phyloP scores from a whole-genome alignment of 176 grass and related monocot species.

The Oryza longistaminata region DNA sequence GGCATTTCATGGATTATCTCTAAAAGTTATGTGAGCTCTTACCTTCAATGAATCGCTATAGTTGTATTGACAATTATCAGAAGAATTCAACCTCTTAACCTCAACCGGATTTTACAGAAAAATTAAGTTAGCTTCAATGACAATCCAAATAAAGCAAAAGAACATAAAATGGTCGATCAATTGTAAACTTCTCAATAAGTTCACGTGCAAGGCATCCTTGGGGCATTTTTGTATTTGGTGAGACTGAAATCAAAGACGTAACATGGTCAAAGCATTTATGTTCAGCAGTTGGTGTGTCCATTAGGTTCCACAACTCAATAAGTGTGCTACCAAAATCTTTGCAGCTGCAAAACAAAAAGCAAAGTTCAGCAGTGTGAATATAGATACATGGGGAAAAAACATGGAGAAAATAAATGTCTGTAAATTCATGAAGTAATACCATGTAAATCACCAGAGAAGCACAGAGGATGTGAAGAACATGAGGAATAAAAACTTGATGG shows the following conservation, averaged over 20 bases:
- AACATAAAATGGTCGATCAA: slow-evolving; percentile 18
- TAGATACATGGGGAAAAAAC: not conserved
- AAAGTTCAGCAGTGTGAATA: not conserved
- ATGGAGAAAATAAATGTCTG: not conserved
- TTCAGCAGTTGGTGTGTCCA: slow-evolving; percentile 70
- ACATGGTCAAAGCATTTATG: slow-evolving; percentile 66
- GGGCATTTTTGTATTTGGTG: slow-evolving; percentile 43
- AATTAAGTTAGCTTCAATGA: slow-evolving; percentile 9
- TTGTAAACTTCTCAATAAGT: slow-evolving; percentile 67
- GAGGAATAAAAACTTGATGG: not conserved
- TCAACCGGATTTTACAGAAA: slow-evolving; percentile 41
- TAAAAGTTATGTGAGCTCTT: too few species aligned
- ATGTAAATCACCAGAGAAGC: not conserved
- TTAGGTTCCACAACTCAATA: slow-evolving; percentile 87
- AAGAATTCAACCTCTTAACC: slow-evolving; percentile 57
- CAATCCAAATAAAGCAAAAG: not conserved
- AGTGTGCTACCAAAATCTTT: slow-evolving; percentile 76
- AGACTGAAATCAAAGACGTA: slow-evolving; percentile 73
- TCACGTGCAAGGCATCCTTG: slow-evolving; percentile 67
- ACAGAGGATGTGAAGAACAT: not conserved
- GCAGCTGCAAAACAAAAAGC: slow-evolving; percentile 57
- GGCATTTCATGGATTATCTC: too few species aligned
- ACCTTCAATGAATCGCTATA: too few species aligned
- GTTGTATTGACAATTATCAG: too few species aligned
- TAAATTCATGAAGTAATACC: not conserved